phyloP scores from a whole-genome alignment of 768 basidiomycete species.

The Obba rivulosa region DNA sequence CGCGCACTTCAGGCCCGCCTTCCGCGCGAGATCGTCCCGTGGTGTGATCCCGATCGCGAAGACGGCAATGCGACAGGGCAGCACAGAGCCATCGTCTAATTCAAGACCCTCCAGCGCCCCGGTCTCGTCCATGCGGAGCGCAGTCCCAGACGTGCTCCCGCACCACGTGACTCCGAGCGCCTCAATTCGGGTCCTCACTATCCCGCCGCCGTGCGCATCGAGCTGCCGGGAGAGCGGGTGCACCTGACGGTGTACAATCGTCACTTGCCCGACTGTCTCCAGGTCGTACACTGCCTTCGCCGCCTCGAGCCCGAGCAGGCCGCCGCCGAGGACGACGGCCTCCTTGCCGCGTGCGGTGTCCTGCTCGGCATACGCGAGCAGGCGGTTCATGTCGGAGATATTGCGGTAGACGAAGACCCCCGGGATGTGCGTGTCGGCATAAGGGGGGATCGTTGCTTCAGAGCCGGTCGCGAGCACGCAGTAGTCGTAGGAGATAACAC shows the following conservation, averaged over 20 bases:
- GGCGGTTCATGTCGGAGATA: conserved; percentile 59
- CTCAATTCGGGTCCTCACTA: conserved; percentile 55
- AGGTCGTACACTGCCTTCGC: conserved; percentile 69
- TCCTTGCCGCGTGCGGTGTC: conserved; percentile 15
- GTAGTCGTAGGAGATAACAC: conserved; percentile 48
- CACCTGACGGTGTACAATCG: conserved; percentile 46
- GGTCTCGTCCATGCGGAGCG: conserved; percentile 30
- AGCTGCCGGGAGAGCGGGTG: conserved; percentile 57
- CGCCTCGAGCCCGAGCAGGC: conserved; percentile 67
- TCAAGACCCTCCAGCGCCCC: conserved; percentile 42
- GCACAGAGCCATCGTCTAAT: conserved; percentile 40
- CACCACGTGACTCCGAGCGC: conserved; percentile 54
- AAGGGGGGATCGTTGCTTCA: conserved; percentile 55
- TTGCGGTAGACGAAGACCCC: conserved; percentile 73
- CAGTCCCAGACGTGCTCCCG: conserved; percentile 34
- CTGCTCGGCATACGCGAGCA: conserved; percentile 52
- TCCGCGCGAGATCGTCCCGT: conserved; percentile 59
- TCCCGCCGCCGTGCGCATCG: conserved; percentile 52
- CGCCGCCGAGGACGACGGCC: conserved; percentile 63
- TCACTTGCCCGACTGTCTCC: conserved; percentile 38
- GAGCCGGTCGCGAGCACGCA: conserved; percentile 72
- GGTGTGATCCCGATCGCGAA: conserved; percentile 69
- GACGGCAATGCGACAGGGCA: conserved; percentile 51
- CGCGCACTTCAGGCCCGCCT: conserved; percentile 45
- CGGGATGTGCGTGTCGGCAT: conserved; percentile 38